phyloP scores from a whole-genome alignment of 768 basidiomycete genomes.

The Thelephora ganbajun region DNA sequence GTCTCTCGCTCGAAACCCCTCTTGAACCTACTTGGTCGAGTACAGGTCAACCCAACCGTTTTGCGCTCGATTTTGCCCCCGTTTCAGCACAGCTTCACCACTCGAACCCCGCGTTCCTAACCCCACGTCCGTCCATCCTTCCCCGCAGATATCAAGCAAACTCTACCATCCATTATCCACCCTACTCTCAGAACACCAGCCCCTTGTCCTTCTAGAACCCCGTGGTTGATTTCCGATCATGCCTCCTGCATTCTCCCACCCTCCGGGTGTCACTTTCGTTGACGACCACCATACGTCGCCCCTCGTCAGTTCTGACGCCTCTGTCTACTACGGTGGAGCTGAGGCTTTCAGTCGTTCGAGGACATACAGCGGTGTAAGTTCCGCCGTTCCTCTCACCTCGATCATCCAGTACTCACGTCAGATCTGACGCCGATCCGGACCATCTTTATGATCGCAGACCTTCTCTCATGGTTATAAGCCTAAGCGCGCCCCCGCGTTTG shows the following conservation, averaged over 20 bases:
- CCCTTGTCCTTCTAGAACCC: too few relatives aligned
- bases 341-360: conserved; percentile 72
- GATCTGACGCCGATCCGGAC: conserved; percentile 4
- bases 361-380: conserved; percentile 76
- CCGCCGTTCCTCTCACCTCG: not conserved
- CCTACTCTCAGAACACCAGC: too few relatives aligned
- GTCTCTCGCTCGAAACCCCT: too few relatives aligned
- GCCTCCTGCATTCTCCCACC: conserved; percentile 55
- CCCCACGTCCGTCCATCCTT: too few relatives aligned
- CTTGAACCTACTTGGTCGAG: too few relatives aligned
- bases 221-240: conserved; percentile 18
- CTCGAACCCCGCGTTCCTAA: too few relatives aligned
- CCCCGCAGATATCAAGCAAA: too few relatives aligned
- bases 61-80: too few relatives aligned
- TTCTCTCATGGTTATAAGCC: conserved; percentile 35
- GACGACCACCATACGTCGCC: conserved; percentile 37
- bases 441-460: conserved; percentile 8
- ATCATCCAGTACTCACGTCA: not conserved
- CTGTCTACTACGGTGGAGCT: conserved; percentile 70
- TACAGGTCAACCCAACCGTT: too few relatives aligned
- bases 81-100: too few relatives aligned
- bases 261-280: conserved; percentile 47
- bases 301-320: conserved; percentile 50
- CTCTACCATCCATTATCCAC: too few relatives aligned
- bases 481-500: conserved; percentile 55